Percentiles rank a stretch among this genome's conserved stretches.
Evolutionary conservation across 768 basidiomycete species (phyloP).

Genomic region (Suillus bovinus): DNA sequence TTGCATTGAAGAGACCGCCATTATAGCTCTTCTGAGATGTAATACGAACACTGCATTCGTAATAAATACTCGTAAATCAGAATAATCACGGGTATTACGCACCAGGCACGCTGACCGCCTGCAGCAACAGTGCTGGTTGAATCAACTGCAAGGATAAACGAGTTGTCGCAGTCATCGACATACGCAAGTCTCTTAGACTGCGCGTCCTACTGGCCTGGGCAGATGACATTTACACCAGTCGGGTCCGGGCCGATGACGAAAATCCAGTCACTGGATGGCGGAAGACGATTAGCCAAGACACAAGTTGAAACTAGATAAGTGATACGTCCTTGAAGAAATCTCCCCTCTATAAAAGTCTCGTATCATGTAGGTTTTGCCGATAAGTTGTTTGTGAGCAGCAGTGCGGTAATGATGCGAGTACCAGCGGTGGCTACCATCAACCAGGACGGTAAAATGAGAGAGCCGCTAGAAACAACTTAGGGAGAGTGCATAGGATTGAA

Average conservation of each 20-base stretch:
- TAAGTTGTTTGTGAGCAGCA: slow-evolving; percentile 18
- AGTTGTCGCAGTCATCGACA: slow-evolving; percentile 53
- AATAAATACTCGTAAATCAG: slow-evolving; percentile 8
- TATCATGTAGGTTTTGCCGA: slow-evolving; percentile 35
- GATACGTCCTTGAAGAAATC: slow-evolving; percentile 59
- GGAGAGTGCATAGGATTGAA: slow-evolving; percentile 31
- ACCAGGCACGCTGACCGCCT: slow-evolving; percentile 58
- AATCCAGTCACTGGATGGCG: slow-evolving; percentile 55
- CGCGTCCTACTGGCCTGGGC: slow-evolving; percentile 49
- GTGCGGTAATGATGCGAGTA: slow-evolving; percentile 31
- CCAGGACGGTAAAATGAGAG: slow-evolving; percentile 38
- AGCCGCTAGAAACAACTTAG: slow-evolving; percentile 29
- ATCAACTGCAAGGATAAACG: slow-evolving; percentile 65
- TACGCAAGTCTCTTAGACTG: slow-evolving; percentile 55
- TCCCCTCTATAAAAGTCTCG: slow-evolving; percentile 47
- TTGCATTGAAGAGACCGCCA: slow-evolving; percentile 57
- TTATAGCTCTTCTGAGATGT: slow-evolving; percentile 60
- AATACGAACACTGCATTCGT: slow-evolving; percentile 59
- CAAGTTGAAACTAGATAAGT: not conserved
- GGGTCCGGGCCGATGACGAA: slow-evolving; percentile 68
- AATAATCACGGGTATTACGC: slow-evolving; percentile 16
- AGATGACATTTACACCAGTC: slow-evolving; percentile 71
- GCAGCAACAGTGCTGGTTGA: slow-evolving; percentile 44
- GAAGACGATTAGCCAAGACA: not conserved
- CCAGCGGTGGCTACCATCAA: slow-evolving; percentile 29